Conservation (phyloP, 371 early-diverging fungal species). For the Saksenaea oblongispora region DNA sequence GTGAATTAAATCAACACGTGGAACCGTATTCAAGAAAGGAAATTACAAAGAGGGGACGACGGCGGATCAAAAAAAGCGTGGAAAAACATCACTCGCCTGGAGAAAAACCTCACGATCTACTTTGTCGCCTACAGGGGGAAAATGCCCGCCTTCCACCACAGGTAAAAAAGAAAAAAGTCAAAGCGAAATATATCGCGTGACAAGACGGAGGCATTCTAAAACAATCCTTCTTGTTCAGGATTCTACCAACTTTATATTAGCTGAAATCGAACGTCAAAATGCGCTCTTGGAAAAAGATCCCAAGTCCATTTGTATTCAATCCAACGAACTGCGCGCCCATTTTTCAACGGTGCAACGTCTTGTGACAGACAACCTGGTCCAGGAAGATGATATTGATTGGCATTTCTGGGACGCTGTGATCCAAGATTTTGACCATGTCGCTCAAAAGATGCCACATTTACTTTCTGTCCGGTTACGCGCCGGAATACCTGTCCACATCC, state of each 20-base stretch:
- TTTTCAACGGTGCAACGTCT: slow-evolving; percentile 50
- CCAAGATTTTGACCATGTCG: slow-evolving; percentile 69
- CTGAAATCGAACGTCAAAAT: slow-evolving; percentile 63
- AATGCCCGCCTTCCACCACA: slow-evolving; percentile 43
- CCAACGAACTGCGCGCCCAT: slow-evolving; percentile 53
- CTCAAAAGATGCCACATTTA: slow-evolving; percentile 49
- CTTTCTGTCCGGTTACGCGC: slow-evolving; percentile 66
- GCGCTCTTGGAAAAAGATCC: slow-evolving; percentile 57
- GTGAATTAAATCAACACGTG: background rate
- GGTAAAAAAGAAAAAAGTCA: slow-evolving; percentile 14
- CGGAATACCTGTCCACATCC: slow-evolving; percentile 79
- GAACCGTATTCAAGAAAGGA: background rate
- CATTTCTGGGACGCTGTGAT: slow-evolving; percentile 85
- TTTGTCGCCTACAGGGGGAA: slow-evolving; percentile 34
- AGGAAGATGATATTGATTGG: slow-evolving; percentile 52
- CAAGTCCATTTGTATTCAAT: slow-evolving; percentile 54
- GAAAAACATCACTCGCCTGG: background rate
- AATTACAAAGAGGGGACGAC: background rate
- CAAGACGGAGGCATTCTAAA: background rate
- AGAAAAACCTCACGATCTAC: slow-evolving; percentile 8
- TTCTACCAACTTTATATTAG: slow-evolving; percentile 55
- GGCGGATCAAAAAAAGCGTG: background rate
- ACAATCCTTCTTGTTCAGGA: slow-evolving; percentile 29
- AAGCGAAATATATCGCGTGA: background rate
- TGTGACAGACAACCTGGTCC: slow-evolving; percentile 28